Conservation (phyloP, 306 rosid species). For the Quillaja saponaria region DNA sequence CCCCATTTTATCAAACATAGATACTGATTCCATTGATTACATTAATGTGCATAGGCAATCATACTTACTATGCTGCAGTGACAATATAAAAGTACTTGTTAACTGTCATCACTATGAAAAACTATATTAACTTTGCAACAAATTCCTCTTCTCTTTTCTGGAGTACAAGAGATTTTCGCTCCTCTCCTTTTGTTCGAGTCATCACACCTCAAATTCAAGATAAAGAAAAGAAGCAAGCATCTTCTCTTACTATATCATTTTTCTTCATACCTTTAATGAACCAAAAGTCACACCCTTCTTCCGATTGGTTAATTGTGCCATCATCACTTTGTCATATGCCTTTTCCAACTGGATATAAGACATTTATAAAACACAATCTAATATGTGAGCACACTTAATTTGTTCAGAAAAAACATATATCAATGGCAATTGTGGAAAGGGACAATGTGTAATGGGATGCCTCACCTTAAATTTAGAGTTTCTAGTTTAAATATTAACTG, state of each 20-base stretch:
- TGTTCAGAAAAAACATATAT: constrained; percentile 8
- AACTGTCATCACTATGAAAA: too few relatives aligned
- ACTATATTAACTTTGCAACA: neutral
- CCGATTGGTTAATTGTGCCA: constrained; percentile 87
- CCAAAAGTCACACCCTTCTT: constrained; percentile 94
- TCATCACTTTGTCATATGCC: constrained; percentile 94
- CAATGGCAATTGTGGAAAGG: neutral
- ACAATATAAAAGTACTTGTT: neutral
- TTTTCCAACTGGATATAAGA: constrained; percentile 69
- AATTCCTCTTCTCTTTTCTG: too few relatives aligned
- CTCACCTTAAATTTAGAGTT: neutral
- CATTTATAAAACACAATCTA: constrained; percentile 30
- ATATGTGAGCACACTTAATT: constrained; percentile 28
- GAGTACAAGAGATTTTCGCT: too few relatives aligned
- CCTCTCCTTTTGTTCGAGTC: too few relatives aligned
- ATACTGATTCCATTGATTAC: too few relatives aligned
- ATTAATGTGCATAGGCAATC: too few relatives aligned
- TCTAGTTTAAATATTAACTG: neutral
- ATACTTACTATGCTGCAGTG: too few relatives aligned
- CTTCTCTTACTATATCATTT: too few relatives aligned
- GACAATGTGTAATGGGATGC: neutral
- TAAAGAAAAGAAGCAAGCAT: neutral
- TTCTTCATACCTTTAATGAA: constrained; percentile 62
- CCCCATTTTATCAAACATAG: too few relatives aligned
- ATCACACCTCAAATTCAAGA: constrained; percentile 10